Evolutionary conservation across 306 rosid genomes (phyloP).

Genomic region (Senna siamea): DNA sequence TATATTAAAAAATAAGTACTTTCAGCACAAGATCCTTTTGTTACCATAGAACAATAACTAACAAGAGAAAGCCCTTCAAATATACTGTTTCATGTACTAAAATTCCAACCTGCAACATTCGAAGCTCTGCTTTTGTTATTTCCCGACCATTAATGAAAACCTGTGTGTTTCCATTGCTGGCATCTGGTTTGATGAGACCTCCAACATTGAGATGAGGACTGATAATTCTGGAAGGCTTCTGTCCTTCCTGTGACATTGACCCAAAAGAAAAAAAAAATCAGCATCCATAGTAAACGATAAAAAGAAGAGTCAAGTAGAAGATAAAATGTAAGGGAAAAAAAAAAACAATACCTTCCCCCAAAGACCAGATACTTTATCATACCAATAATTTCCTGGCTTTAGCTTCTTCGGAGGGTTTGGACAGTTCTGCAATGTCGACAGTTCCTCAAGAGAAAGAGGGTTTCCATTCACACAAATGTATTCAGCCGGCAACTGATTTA

Average conservation of each 20-base stretch:
- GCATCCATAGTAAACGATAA: conserved; percentile 29
- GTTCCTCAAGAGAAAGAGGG: conserved; percentile 80
- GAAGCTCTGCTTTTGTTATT: conserved; percentile 89
- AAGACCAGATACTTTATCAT: conserved; percentile 97
- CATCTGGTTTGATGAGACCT: conserved; percentile 74
- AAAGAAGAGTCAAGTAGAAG: neutral
- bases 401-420: conserved; percentile 87
- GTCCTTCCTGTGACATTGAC: conserved; percentile 77
- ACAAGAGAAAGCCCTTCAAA: conserved; percentile 17
- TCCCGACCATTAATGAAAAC: conserved; percentile 96
- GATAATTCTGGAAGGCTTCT: conserved; percentile 85
- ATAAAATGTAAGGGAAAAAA: conserved; percentile 9
- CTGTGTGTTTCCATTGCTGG: conserved; percentile 93
- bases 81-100: conserved; percentile 25
- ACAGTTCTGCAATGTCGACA: conserved; percentile 65
- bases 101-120: conserved; percentile 90
- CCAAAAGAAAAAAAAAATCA: conserved; percentile 32
- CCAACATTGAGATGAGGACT: conserved; percentile 93
- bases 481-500: conserved; percentile 88
- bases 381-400: conserved; percentile 97
- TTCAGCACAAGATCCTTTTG: conserved; percentile 30
- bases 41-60: conserved; percentile 10
- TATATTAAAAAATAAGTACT: neutral
- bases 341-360: conserved; percentile 90
- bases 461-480: conserved; percentile 80